Base-by-base conservation (phyloP, 2,329 filamentous ascomycete genomes). In the Claviceps pusilla region DNA sequence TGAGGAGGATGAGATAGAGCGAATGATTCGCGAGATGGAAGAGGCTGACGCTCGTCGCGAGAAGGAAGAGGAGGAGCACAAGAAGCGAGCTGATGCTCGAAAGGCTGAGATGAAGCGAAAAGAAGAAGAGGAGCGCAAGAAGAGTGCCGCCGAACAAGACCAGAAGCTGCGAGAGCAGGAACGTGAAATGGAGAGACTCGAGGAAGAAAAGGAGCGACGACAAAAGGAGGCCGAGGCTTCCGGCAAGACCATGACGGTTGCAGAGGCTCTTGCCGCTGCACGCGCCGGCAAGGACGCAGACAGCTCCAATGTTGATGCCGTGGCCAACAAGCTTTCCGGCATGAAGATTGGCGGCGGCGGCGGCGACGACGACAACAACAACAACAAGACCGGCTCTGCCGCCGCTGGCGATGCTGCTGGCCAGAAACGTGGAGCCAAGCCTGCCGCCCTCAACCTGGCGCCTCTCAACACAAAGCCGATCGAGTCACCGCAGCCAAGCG, bases 401-500 rank as follows among this genome's bases (percentile, higher is more conserved):
- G n/a, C 68, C 9, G 71, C 73, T 49, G 69, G 75, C 11, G 72
- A 72, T 59, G 50, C 71, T 61, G 57, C 76, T 70, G 59, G 73
- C 71, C 60, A 64, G 59, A 89, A 89, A 70, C 81, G 73, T 55
- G 72, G 70, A 46, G 67, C 75, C 56, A 96, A 95, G 77, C 91
- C 93, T 51, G 83, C 86, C 56, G 85, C 88, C 48, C 83, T 98
- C 60, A 96, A 96, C 71, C 78, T 97, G 58, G 81, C 89, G 54
- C 78, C 78, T n/a, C 71, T 85, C 55, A 94, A 86, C 58, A 89
- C 83, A 62, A 95, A 90, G 72, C 76, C 86, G 42, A 81, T 95
- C 29, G 91, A 98, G 73, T 86, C 91, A 53, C 83, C 89, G 53
- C 90, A 96, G 70, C 91, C 91, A 16, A 97, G 89, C 59, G 89